Evolutionary conservation across 2,329 filamentous ascomycete species (phyloP).

Genomic region (Rasamsonia emersonii): DNA sequence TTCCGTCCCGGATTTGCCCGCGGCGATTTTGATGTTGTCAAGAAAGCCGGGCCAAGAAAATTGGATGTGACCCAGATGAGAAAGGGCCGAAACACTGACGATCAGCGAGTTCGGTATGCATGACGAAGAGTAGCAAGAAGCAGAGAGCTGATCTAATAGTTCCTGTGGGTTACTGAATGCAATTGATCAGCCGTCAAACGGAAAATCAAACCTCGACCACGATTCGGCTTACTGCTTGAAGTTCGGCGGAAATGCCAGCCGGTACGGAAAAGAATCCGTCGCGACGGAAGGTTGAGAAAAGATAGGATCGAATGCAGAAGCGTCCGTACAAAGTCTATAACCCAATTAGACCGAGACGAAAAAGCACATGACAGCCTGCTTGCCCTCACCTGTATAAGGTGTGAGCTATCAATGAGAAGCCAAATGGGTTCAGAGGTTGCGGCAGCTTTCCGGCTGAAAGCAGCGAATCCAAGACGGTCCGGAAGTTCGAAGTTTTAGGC

Average conservation of each 20-base stretch:
- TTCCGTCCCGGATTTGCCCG: conserved; percentile 10
- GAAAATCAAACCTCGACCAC: not conserved
- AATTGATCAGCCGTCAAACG: conserved; percentile 1
- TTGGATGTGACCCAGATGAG: conserved; percentile 10
- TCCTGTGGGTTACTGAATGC: conserved; percentile 9
- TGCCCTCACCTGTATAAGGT: conserved; percentile 7
- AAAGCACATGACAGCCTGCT: not conserved
- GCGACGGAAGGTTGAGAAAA: conserved; percentile 4
- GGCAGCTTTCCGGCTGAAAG: conserved; percentile 9
- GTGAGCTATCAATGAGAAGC: conserved; percentile 9
- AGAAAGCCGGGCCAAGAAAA: conserved; percentile 12
- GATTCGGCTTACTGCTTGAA: conserved; percentile 8
- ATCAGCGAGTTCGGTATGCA: conserved; percentile 10
- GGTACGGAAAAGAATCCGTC: conserved; percentile 9
- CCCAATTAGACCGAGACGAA: conserved; percentile 1
- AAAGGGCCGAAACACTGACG: conserved; percentile 11
- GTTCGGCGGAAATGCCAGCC: conserved; percentile 8
- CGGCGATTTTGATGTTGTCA: conserved; percentile 10
- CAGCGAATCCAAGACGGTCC: conserved; percentile 8
- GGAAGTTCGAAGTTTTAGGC: conserved; percentile 7
- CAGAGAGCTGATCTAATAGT: conserved; percentile 9
- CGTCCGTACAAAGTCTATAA: conserved; percentile 9
- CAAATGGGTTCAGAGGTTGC: conserved; percentile 9
- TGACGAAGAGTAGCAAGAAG: conserved; percentile 8
- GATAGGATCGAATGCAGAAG: conserved; percentile 8